A percentile compares a stretch with the other conserved stretches of the same genome.
phyloP scores from a whole-genome alignment of 2,329 filamentous ascomycete genomes.

The Acrodontium crateriforme region DNA sequence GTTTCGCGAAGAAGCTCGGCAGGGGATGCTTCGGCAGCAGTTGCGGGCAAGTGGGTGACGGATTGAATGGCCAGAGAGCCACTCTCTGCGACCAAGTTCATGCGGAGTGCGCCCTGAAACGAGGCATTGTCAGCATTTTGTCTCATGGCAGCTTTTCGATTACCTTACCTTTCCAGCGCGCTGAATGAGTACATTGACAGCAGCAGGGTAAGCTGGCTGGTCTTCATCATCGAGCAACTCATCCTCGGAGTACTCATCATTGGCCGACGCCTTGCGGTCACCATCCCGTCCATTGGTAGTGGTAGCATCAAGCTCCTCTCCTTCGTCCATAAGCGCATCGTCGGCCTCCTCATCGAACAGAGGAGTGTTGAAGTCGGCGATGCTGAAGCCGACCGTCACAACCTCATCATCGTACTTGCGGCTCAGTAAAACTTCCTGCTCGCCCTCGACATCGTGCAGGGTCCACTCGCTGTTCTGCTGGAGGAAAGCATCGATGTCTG shows the following conservation, averaged over 20 bases:
- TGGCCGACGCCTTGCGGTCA: conserved; percentile 42
- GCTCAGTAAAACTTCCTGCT: conserved; percentile 76
- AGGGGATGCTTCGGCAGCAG: conserved; percentile 49
- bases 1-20: conserved; percentile 54
- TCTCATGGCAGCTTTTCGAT: no score
- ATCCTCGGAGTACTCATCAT: conserved; percentile 42
- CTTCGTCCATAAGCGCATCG: conserved; percentile 26
- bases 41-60: conserved; percentile 70
- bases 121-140: no score
- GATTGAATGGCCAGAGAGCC: conserved; percentile 80
- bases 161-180: conserved; percentile 55
- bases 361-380: conserved; percentile 56
- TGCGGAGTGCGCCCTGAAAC: conserved; percentile 55
- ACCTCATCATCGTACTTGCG: conserved; percentile 78
- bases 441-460: conserved; percentile 62
- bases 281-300: conserved; percentile 39
- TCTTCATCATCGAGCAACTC: conserved; percentile 36
- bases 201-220: conserved; percentile 58
- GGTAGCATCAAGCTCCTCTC: conserved; percentile 40
- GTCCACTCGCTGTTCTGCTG: conserved; percentile 62
- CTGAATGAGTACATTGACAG: conserved; percentile 76
- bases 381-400: conserved; percentile 71
- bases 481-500: conserved; percentile 72
- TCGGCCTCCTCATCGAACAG: conserved; percentile 40
- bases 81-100: conserved; percentile 77